Evolutionary conservation across 2,329 filamentous ascomycete species (phyloP), one percentile per base, ranked within the genome.

Genomic region (Trichoderma gracile): DNA sequence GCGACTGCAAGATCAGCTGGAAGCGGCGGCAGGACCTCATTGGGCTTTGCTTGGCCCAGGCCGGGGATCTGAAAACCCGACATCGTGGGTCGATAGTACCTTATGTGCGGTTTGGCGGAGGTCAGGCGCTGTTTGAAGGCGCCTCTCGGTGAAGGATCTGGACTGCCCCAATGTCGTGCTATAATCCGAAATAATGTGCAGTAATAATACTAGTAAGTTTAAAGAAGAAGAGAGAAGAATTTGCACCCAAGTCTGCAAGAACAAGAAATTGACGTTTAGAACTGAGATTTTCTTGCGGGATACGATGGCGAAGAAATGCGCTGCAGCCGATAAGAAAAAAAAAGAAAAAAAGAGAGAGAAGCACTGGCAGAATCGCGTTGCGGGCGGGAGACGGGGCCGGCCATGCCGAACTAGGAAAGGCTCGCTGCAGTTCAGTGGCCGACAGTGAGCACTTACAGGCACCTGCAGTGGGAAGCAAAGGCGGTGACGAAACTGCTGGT

Each of bases 11-110:
- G 38, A 14, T 78, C 77, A 21, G 73, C 42, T 2, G 76, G 72
- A 0, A 79, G 70, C 14, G 78, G 78, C 1, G 78, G 78, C 2
- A 80, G 69, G 2, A 70, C 73, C 60, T 80, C 78, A 61, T 80
- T 79, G 5, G 77, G 77, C 67, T 77, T 78, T 56, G 78, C 78
- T 66, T 79, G 76, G 12, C 78, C 78, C 17, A 80, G 71, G 60
- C 78, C 78, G 33, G 78, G 78, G 40, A 80, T 80, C 63, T 79
- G 77, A 40, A 80, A 80, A 61, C 76, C 76, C 27, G 78, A 76
- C 78, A 80, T 80, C 10, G 8, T 64, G 42, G 45, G 40, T 25
- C 45, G 45, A 17, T 14, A 27, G 27, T 43, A n/a, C n/a, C n/a
- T n/a, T n/a, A n/a, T 10, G 30, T 42, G 50, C 42, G 21, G 3